Evolutionary conservation across 148 eudicot species (phyloP).

Genomic region (Silene conica): DNA sequence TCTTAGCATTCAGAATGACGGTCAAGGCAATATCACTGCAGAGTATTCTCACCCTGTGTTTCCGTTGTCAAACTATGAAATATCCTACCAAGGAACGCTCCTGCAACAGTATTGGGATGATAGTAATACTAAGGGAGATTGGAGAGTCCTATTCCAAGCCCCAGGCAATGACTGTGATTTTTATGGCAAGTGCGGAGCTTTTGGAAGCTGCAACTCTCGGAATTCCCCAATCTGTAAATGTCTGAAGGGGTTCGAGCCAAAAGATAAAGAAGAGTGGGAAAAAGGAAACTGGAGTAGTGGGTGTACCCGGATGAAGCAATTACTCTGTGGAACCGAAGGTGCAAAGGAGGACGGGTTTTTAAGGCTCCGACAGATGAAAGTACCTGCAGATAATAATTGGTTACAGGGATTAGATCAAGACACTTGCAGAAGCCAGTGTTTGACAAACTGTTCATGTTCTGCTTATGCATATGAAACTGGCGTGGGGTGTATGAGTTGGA

Average conservation of each 20-base stretch:
- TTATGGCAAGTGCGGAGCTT: constrained; percentile 43
- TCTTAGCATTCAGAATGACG: constrained; percentile 18
- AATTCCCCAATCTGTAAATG: constrained; percentile 34
- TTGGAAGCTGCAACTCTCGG: constrained; percentile 30
- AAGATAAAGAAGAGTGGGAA: constrained; percentile 29
- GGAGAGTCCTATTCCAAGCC: constrained; percentile 23
- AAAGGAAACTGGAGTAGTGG: constrained; percentile 48
- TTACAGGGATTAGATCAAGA: constrained; percentile 15
- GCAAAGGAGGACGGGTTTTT: constrained; percentile 40
- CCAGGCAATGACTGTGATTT: constrained; percentile 38
- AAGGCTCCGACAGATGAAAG: constrained; percentile 31
- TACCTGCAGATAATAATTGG: constrained; percentile 36
- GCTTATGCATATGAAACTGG: constrained; percentile 39
- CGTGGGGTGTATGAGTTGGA: constrained; percentile 43
- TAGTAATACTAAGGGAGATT: constrained; percentile 6
- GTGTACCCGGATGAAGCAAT: constrained; percentile 24
- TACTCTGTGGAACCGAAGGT: constrained; percentile 25
- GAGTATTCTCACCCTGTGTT: constrained; percentile 12
- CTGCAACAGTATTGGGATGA: constrained; percentile 27
- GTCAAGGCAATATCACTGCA: constrained; percentile 15
- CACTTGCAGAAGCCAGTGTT: constrained; percentile 36
- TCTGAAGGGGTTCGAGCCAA: constrained; percentile 43
- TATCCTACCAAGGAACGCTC: constrained; percentile 19
- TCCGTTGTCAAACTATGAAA: constrained; percentile 16
- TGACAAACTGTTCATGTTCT: constrained; percentile 41